A percentile compares a stretch with the other conserved stretches of the same genome.
phyloP scores from a whole-genome alignment of 176 grass and related monocot genomes.

The Oryza brachyantha region DNA sequence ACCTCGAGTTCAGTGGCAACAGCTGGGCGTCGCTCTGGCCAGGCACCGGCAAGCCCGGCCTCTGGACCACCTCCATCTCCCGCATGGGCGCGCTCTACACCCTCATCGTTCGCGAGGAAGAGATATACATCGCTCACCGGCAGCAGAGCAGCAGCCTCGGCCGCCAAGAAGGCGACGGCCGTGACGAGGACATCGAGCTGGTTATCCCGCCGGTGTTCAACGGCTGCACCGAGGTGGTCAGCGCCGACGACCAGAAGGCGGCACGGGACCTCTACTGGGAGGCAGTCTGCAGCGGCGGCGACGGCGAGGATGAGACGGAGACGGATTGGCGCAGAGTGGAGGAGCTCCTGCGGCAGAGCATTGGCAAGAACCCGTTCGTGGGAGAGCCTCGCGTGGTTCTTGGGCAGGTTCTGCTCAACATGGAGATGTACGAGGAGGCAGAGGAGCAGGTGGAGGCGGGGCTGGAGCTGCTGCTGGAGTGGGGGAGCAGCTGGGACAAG shows the following conservation, averaged over 20 bases:
- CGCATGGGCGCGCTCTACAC: conserved; percentile 51
- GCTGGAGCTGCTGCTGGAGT: conserved; percentile 61
- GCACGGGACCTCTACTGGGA: conserved; percentile 80
- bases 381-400: conserved; percentile 69
- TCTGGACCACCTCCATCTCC: conserved; percentile 71
- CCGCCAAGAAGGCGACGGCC: no score
- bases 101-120: no score
- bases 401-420: conserved; percentile 59
- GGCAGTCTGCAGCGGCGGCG: conserved; percentile 33
- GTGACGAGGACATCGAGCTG: conserved; percentile 48
- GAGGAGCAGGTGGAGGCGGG: conserved; percentile 36
- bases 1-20: conserved; percentile 51
- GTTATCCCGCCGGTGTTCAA: conserved; percentile 63
- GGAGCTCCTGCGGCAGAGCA: conserved; percentile 53
- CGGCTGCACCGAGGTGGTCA: conserved; percentile 55
- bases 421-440: conserved; percentile 51
- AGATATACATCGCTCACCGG: no score
- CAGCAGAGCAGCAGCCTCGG: no score
- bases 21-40: conserved; percentile 69
- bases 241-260: conserved; percentile 44
- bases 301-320: conserved; percentile 8
- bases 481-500: conserved; percentile 93
- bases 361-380: conserved; percentile 57
- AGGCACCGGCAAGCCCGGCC: conserved; percentile 55
- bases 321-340: no score